Evolutionary conservation across 2,329 filamentous ascomycete species (phyloP).

Genomic region (Colletotrichum theobromicola): DNA sequence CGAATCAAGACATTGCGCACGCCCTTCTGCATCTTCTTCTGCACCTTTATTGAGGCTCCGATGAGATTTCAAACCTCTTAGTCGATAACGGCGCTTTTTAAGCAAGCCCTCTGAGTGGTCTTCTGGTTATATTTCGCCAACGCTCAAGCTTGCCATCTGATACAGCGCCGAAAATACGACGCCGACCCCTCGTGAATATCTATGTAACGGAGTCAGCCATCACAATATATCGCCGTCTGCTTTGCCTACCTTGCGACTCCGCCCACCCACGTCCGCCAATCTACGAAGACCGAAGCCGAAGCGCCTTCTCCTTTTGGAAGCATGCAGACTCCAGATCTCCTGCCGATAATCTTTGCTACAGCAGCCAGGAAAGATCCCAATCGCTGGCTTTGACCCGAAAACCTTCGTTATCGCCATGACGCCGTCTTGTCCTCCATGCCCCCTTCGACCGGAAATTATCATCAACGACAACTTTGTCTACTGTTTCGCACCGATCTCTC

Average conservation of each 20-base stretch:
- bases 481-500: not conserved
- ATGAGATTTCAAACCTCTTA: not conserved
- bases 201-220: not conserved
- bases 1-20: not conserved
- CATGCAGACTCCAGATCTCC: too few species aligned
- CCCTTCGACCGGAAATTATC: not conserved
- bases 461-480: not conserved
- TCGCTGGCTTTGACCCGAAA: too few species aligned
- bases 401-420: not conserved
- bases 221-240: not conserved
- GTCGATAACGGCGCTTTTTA: not conserved
- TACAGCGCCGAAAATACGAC: too few species aligned
- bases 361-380: too few species aligned
- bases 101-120: not conserved
- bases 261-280: not conserved
- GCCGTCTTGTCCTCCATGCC: not conserved
- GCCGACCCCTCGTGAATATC: not conserved
- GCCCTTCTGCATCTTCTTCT: fast-evolving
- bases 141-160: not conserved
- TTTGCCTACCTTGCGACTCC: not conserved
- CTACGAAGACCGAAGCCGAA: not conserved
- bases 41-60: not conserved
- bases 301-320: too few species aligned
- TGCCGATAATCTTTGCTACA: too few species aligned
- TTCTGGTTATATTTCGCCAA: not conserved